Evolutionary conservation across 257 asterid genomes (phyloP).

Genomic region (Echites panduratus): DNA sequence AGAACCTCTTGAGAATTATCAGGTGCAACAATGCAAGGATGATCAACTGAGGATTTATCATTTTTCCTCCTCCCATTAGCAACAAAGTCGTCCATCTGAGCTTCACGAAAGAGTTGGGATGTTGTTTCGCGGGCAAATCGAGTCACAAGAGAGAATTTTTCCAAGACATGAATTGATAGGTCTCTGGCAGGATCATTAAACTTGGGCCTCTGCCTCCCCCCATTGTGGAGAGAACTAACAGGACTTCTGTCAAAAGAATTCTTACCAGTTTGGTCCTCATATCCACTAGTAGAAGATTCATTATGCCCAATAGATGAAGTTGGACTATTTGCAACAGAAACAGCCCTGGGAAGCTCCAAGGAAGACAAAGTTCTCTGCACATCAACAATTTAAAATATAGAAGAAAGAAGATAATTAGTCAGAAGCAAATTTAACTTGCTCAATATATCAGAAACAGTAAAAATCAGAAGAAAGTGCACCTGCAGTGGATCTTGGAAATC

Average conservation of each 20-base stretch:
- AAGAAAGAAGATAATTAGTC: slow-evolving; percentile 6
- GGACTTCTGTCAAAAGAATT: slow-evolving; percentile 37
- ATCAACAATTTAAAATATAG: slow-evolving; percentile 17
- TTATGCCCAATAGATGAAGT: slow-evolving; percentile 35
- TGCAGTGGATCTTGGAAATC: slow-evolving; percentile 92
- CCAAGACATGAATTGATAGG: slow-evolving; percentile 84
- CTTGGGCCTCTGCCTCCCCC: slow-evolving; percentile 63
- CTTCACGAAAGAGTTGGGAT: slow-evolving; percentile 87
- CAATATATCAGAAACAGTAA: background rate
- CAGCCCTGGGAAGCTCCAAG: slow-evolving; percentile 82
- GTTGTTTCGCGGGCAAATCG: slow-evolving; percentile 99
- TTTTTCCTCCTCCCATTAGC: slow-evolving; percentile 53
- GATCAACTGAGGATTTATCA: slow-evolving; percentile 31
- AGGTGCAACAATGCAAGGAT: slow-evolving; percentile 25
- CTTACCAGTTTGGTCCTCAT: slow-evolving; percentile 28
- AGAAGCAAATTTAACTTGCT: background rate
- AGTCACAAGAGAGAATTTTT: slow-evolving; percentile 94
- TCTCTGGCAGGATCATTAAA: slow-evolving; percentile 84
- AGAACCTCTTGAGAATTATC: slow-evolving; percentile 36
- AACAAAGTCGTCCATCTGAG: slow-evolving; percentile 48
- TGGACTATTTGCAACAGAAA: slow-evolving; percentile 47
- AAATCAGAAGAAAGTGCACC: slow-evolving; percentile 36
- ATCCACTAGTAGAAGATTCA: slow-evolving; percentile 38
- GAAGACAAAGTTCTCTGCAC: slow-evolving; percentile 81
- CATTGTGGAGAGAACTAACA: slow-evolving; percentile 40